These are phyloP conservation scores for Gossypium mustelinum DNA, from an alignment of 345 rosid genomes.

Conservation along the genomic window DNA sequence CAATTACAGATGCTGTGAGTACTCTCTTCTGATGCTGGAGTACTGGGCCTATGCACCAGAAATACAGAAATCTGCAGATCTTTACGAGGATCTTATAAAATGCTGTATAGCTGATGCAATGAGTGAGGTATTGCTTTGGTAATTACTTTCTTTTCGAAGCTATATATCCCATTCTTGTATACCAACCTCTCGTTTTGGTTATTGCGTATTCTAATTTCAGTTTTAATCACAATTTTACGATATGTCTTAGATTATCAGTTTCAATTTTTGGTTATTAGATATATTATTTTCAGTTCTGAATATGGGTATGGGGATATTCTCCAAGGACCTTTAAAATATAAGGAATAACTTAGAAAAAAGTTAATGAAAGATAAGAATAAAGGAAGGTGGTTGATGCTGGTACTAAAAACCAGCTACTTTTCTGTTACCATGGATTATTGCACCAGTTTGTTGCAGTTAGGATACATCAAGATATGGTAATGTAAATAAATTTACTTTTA, in stretches of 20 bases:
- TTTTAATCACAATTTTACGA: not conserved
- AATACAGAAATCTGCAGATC: constrained; percentile 84
- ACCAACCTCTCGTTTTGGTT: not conserved
- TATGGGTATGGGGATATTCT: not conserved
- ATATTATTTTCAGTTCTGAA: not conserved
- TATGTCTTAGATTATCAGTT: not conserved
- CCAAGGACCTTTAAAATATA: no score
- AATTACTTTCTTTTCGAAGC: constrained; percentile 1
- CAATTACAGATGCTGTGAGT: constrained; percentile 82
- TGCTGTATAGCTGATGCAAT: constrained; percentile 94
- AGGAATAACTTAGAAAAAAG: no score
- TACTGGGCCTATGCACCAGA: constrained; percentile 96
- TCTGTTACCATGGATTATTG: not conserved
- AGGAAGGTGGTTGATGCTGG: not conserved
- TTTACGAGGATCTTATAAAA: constrained; percentile 76
- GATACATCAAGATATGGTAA: not conserved
- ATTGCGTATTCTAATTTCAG: not conserved
- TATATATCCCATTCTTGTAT: not conserved
- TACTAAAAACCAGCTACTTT: not conserved
- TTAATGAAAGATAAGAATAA: not conserved
- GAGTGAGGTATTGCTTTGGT: constrained; percentile 71
- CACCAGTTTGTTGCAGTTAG: not conserved
- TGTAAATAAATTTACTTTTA: not conserved
- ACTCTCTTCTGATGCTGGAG: constrained; percentile 78
- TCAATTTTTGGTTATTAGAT: not conserved